A percentile compares a stretch with the other conserved stretches of the same genome.
These are phyloP conservation scores for Trichophaea hybrida DNA, from an alignment of 2,329 filamentous ascomycete genomes.

Conservation along the genomic window DNA sequence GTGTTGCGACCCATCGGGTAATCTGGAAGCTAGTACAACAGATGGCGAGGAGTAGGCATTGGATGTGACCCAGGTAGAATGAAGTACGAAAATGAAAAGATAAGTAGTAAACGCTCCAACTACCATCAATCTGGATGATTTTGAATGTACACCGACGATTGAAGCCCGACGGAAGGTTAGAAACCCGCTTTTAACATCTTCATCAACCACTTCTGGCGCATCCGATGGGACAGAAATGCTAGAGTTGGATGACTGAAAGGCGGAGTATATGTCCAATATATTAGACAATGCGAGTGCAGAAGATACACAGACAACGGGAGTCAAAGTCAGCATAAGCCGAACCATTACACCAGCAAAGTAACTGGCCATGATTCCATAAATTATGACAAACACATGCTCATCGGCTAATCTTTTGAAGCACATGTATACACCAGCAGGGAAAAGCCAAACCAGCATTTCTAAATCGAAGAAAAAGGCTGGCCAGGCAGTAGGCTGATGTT, in stretches of 20 bases:
- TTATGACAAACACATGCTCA: conserved; percentile 94
- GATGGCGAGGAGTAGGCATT: conserved; percentile 98
- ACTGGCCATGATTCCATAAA: conserved; percentile 89
- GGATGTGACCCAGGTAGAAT: conserved; percentile 98
- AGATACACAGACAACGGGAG: conserved; percentile 87
- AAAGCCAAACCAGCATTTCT: conserved; percentile 96
- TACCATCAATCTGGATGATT: conserved; percentile 64
- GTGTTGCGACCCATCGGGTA: conserved; percentile 90
- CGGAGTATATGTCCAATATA: conserved; percentile 75
- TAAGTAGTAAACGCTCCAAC: conserved; percentile 60
- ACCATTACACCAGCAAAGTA: conserved; percentile 99
- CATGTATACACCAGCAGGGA: conserved; percentile 95
- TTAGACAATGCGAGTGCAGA: conserved; percentile 78
- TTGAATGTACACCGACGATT: conserved; percentile 64
- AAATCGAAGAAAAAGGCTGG: conserved; percentile 98
- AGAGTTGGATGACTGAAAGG: conserved; percentile 46
- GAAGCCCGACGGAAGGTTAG: conserved; percentile 17
- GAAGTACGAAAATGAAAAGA: conserved; percentile 81
- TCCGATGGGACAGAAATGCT: conserved; percentile 35
- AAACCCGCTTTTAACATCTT: conserved; percentile 37
- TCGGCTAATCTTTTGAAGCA: conserved; percentile 90
- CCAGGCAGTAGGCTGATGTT: conserved; percentile 98
- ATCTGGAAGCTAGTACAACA: conserved; percentile 78
- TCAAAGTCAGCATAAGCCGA: conserved; percentile 92
- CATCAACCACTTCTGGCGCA: conserved; percentile 30